These are phyloP conservation scores for Mycena vulgaris DNA, from an alignment of 768 basidiomycete genomes.

Conservation along the genomic window DNA sequence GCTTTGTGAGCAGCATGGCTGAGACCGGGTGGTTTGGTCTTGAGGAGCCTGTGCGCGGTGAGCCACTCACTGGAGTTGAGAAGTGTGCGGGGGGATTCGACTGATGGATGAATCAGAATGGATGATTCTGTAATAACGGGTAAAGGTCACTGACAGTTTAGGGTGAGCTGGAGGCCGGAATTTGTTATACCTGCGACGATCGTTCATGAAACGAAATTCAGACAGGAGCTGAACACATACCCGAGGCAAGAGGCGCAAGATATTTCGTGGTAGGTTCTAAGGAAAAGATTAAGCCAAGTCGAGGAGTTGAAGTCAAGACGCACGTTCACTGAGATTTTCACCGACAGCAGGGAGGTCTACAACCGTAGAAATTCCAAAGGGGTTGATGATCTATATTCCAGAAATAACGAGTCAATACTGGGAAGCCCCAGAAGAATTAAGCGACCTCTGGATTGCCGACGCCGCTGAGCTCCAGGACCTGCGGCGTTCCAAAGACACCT, in stretches of 20 bases:
- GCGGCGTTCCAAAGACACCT: conserved; percentile 41
- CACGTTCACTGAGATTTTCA: conserved; percentile 20
- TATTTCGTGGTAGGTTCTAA: conserved; percentile 21
- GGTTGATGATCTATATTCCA: conserved; percentile 16
- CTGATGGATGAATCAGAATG: conserved; percentile 4
- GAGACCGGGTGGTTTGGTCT: conserved; percentile 10
- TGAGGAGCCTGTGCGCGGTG: conserved; percentile 7
- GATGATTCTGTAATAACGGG: not conserved
- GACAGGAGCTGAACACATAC: not conserved
- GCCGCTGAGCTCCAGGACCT: conserved; percentile 41
- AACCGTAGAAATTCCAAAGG: conserved; percentile 22
- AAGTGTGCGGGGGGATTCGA: conserved; percentile 10
- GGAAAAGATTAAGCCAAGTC: not conserved
- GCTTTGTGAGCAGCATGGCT: conserved; percentile 12
- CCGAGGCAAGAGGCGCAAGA: conserved; percentile 9
- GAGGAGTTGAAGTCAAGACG: not conserved
- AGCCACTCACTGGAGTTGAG: conserved; percentile 13
- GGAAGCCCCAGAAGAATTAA: not conserved
- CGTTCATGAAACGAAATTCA: not conserved
- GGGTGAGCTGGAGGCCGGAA: conserved; percentile 9
- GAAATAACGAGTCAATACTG: not conserved
- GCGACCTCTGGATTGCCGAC: conserved; percentile 50
- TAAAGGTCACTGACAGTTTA: conserved; percentile 6
- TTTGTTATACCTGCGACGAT: conserved; percentile 3
- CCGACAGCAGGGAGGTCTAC: conserved; percentile 22